These are phyloP conservation scores for Ogataea pini DNA, from an alignment of 805 yeast species.

Conservation along the genomic window DNA sequence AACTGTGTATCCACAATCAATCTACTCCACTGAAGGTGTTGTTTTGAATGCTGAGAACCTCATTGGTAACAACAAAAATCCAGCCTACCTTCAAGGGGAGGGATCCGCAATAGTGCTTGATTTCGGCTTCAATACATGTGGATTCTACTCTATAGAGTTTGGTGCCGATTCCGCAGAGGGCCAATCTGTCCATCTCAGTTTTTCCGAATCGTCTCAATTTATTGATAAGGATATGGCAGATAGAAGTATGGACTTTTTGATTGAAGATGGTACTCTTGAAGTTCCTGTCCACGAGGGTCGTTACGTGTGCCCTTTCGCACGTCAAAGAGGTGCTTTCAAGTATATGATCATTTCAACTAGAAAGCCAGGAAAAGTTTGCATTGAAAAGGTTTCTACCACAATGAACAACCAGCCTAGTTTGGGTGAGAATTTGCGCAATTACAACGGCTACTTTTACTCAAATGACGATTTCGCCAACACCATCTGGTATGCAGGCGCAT, in stretches of 20 bases:
- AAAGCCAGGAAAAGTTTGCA: conserved; percentile 6
- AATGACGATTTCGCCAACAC: conserved; percentile 6
- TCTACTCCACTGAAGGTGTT: conserved; percentile 4
- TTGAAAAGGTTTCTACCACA: conserved; percentile 3
- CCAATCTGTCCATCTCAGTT: conserved; percentile 5
- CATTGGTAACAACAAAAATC: conserved; percentile 5
- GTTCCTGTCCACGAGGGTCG: conserved; percentile 4
- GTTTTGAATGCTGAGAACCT: conserved; percentile 1
- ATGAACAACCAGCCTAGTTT: conserved; percentile 6
- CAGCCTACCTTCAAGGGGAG: background rate
- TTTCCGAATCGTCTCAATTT: conserved; percentile 4
- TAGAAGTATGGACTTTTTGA: conserved; percentile 3
- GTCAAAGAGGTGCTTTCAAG: conserved; percentile 5
- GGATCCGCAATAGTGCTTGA: conserved; percentile 2
- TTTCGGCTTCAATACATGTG: conserved; percentile 6
- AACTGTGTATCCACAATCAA: conserved; percentile 3
- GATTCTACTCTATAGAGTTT: conserved; percentile 4
- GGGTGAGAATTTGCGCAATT: conserved; percentile 3
- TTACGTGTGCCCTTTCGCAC: conserved; percentile 4
- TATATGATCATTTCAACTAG: conserved; percentile 7
- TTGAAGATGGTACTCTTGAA: conserved; percentile 5
- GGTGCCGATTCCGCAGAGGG: background rate
- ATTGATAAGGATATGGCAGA: conserved; percentile 5
- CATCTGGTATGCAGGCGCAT: conserved; percentile 7
- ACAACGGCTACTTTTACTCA: conserved; percentile 7